Evolutionary conservation across 495 filamentous ascomycete species (phyloP).

Genomic region (Aspergillus cristatus): DNA sequence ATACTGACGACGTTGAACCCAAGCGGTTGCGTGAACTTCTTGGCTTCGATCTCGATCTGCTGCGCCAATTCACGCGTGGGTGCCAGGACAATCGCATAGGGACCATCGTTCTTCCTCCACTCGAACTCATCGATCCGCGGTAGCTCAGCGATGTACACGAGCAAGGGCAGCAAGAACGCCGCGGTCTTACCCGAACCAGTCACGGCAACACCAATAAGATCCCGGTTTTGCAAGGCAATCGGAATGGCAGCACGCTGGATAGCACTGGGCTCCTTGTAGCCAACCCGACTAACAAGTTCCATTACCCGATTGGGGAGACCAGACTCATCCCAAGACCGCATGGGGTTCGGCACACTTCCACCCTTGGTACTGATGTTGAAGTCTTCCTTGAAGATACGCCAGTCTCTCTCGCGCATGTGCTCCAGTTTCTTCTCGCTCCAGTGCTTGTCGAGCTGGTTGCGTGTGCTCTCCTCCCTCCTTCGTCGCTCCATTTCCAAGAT

Average conservation of each 20-base stretch:
- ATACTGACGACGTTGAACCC: conserved; percentile 96
- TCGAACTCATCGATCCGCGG: conserved; percentile 77
- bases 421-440: conserved; percentile 96
- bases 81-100: conserved; percentile 91
- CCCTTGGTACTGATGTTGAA: conserved; percentile 94
- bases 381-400: conserved; percentile 99
- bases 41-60: conserved; percentile 92
- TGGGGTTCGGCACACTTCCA: conserved; percentile 86
- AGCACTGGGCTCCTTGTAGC: conserved; percentile 87
- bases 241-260: conserved; percentile 94
- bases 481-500: conserved; percentile 84
- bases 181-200: conserved; percentile 99
- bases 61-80: conserved; percentile 98
- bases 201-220: conserved; percentile 95
- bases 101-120: conserved; percentile 78
- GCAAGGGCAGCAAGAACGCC: conserved; percentile 82
- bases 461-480: conserved; percentile 64
- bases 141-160: conserved; percentile 94
- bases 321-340: conserved; percentile 92
- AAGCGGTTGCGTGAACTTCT: conserved; percentile 83
- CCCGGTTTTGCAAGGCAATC: conserved; percentile 84
- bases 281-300: conserved; percentile 74
- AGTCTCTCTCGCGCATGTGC: conserved; percentile 96
- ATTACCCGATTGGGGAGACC: conserved; percentile 69
- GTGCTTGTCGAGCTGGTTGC: conserved; percentile 72